Conservation (phyloP, 2,329 filamentous ascomycete genomes). For the Clarireedia homoeocarpa region DNA sequence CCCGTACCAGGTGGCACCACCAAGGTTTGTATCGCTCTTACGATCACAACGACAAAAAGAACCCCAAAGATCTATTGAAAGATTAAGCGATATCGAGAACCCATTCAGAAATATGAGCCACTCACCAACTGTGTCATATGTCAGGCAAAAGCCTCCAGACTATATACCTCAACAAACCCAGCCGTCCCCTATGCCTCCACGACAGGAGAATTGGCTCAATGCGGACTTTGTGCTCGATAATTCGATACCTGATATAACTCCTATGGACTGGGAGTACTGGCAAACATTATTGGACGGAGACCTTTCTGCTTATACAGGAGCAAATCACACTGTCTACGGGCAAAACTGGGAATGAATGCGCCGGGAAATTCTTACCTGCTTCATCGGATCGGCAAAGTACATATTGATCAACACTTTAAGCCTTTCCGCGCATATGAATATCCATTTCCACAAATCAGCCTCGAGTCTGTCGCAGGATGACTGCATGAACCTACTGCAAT, state of each 20-base stretch:
- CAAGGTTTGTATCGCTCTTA: slow-evolving; percentile 10
- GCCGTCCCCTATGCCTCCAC: background rate
- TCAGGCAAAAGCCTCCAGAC: slow-evolving; percentile 3
- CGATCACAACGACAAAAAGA: slow-evolving; percentile 18
- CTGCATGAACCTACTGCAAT: background rate
- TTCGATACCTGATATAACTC: slow-evolving; percentile 19
- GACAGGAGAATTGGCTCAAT: slow-evolving; percentile 3
- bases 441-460: background rate
- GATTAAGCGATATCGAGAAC: background rate
- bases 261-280: slow-evolving; percentile 28
- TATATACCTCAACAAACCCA: background rate
- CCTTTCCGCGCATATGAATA: background rate
- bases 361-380: background rate
- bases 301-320: slow-evolving; percentile 14
- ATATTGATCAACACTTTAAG: background rate
- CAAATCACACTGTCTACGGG: background rate
- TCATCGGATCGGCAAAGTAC: background rate
- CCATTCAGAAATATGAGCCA: background rate
- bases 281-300: slow-evolving; percentile 26
- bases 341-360: background rate
- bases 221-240: slow-evolving; percentile 13
- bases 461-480: background rate
- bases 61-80: background rate
- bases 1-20: background rate
- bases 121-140: slow-evolving; percentile 2